Base-by-base conservation (phyloP, 2,329 filamentous ascomycete genomes). In the Pseudodiploospora longispora region DNA sequence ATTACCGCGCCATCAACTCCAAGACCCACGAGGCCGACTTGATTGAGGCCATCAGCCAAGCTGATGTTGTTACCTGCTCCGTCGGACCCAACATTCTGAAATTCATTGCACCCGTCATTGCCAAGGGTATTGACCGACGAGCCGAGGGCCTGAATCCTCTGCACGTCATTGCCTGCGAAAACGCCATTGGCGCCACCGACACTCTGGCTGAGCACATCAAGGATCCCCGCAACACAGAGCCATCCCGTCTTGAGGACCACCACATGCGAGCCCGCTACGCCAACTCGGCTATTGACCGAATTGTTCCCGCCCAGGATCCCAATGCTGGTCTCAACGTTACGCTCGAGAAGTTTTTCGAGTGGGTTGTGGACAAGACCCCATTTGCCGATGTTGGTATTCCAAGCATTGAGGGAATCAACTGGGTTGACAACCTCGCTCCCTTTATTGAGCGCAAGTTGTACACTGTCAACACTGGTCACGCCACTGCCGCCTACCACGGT, bases 381-480 rank as follows among this genome's bases (percentile, higher is more conserved):
- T 96, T 97, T 67, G 75, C 82, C 52, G 78, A 83, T 51, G 70
- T 76, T 50, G 65, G 65, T 30, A 61, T 66, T 12, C 90, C 89
- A 5, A 68, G 78, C 12, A 91, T 98, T 59, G 68, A 93, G 53
- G 91, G 90, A 48, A 83, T 97, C 63, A 86, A 95, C 71, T 96
- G 87, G 81, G 93, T 97, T 47, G 82, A 88, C 52, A 77, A 97
- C 69, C 80, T 98, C 30, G 78, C 83, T 61, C 93, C 93, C 46
- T 98, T 91, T 72, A 97, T 98, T 59, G 93, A 98, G 81, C 90
- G 93, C 67, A 98, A 98, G 79, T 83, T 98, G 52, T 98, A 90
- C 76, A 98, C 93, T 27, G 91, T 98, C 77, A 98, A 98, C 79
- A 98, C 93, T 27, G 86, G 89, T 44, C 93, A 98, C 64, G 93